phyloP scores from a whole-genome alignment of 2,329 filamentous ascomycete genomes.

The Fusarium robinianum region DNA sequence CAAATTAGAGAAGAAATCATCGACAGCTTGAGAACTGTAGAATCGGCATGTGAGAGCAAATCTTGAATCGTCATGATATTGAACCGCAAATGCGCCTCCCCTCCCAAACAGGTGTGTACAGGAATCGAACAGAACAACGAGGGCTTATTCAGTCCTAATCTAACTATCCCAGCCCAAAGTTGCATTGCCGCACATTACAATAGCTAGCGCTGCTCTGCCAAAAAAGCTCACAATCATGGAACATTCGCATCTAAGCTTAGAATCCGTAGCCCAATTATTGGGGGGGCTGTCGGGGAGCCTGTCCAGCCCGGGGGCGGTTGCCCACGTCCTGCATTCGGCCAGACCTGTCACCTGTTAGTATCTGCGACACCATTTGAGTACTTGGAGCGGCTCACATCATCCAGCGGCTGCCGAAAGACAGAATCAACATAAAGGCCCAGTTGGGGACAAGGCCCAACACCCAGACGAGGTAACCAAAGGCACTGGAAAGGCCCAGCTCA shows the following conservation, averaged over 20 bases:
- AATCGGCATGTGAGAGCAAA: constrained; percentile 63
- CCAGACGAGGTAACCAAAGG: constrained; percentile 71
- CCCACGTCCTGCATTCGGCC: constrained; percentile 41
- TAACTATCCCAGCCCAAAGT: constrained; percentile 18
- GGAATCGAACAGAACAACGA: constrained; percentile 22
- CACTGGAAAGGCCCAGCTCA: constrained; percentile 64
- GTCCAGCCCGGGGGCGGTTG: constrained; percentile 21
- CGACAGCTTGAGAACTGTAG: constrained; percentile 60
- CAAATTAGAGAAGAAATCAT: constrained; percentile 69
- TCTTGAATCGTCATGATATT: constrained; percentile 37
- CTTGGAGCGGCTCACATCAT: constrained; percentile 67
- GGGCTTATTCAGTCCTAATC: constrained; percentile 16
- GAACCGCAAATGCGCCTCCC: constrained; percentile 16
- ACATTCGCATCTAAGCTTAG: constrained; percentile 9
- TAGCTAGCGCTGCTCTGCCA: too few species aligned
- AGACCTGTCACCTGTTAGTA: constrained; percentile 43
- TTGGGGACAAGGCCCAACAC: constrained; percentile 68
- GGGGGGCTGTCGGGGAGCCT: constrained; percentile 17
- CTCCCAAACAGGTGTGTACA: constrained; percentile 19
- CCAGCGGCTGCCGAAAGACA: constrained; percentile 73
- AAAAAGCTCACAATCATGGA: constrained; percentile 13
- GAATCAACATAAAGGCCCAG: constrained; percentile 78
- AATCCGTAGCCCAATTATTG: constrained; percentile 21
- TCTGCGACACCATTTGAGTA: constrained; percentile 1
- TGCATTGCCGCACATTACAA: constrained; percentile 19